phyloP scores from a whole-genome alignment of 83 land plant species.

The Picea mariana region DNA sequence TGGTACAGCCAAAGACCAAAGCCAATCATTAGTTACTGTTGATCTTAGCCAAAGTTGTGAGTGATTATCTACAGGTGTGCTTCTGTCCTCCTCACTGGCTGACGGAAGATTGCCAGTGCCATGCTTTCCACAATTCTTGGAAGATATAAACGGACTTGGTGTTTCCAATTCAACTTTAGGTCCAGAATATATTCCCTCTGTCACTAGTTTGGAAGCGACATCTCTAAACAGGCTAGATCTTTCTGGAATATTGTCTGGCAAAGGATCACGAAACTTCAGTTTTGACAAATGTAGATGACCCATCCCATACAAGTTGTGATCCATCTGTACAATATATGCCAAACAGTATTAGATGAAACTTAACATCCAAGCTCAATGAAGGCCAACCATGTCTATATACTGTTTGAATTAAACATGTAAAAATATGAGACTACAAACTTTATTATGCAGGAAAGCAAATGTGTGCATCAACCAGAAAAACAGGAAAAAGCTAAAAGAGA shows the following conservation, averaged over 20 bases:
- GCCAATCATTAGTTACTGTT: too few relatives aligned
- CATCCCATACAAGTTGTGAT: conserved; percentile 95
- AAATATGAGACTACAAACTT: neutral
- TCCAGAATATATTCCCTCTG: conserved; percentile 8
- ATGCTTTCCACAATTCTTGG: too few relatives aligned
- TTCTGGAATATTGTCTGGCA: conserved; percentile 43
- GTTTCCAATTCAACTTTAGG: conserved; percentile 5
- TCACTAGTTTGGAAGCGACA: conserved; percentile 9
- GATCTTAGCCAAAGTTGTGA: too few relatives aligned
- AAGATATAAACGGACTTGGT: too few relatives aligned
- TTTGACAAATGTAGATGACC: conserved; percentile 76
- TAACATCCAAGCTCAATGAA: neutral
- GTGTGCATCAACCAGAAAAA: neutral
- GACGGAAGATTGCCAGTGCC: too few relatives aligned
- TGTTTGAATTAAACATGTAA: neutral
- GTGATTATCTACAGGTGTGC: too few relatives aligned
- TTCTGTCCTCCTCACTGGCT: too few relatives aligned
- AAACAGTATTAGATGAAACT: neutral
- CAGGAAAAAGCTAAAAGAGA: neutral
- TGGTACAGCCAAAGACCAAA: too few relatives aligned
- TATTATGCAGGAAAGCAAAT: neutral
- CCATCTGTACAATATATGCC: conserved; percentile 57
- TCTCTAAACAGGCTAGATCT: neutral
- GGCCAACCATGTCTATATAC: neutral
- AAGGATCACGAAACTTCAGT: conserved; percentile 80